These are phyloP conservation scores for Malus hybrid DNA, from an alignment of 331 rosid species.

Conservation along the genomic window DNA sequence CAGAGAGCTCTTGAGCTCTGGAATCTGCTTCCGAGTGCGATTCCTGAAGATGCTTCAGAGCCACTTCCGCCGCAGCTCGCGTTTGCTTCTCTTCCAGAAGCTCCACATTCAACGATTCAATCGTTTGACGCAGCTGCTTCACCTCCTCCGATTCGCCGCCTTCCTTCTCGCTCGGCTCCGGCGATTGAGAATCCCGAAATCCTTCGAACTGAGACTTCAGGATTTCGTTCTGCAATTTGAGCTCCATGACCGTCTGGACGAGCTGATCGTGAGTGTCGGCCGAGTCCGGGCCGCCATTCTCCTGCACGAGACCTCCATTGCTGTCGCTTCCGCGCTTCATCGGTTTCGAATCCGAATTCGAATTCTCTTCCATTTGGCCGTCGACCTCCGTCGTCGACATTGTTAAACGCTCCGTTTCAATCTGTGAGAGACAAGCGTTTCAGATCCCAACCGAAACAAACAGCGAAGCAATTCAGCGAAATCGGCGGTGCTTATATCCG, in stretches of 20 bases:
- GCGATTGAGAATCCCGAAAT: conserved; percentile 24
- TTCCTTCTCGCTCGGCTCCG: conserved; percentile 14
- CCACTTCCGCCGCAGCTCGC: conserved; percentile 78
- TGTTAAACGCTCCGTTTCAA: not conserved
- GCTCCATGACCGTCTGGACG: conserved; percentile 56
- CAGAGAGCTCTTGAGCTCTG: conserved; percentile 67
- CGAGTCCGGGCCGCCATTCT: conserved; percentile 25
- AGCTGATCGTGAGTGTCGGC: conserved; percentile 49
- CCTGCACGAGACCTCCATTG: conserved; percentile 27
- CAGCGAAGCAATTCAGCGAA: not conserved
- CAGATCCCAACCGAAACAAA: not conserved
- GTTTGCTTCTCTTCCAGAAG: conserved; percentile 78
- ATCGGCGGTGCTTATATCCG: not conserved
- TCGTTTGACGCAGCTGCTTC: conserved; percentile 44
- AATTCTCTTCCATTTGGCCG: conserved; percentile 29
- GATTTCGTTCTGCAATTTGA: conserved; percentile 70
- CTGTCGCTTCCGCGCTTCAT: conserved; percentile 26
- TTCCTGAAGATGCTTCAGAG: conserved; percentile 74
- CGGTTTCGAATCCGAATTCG: conserved; percentile 17
- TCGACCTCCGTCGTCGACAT: conserved; percentile 40
- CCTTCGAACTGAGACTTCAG: conserved; percentile 75
- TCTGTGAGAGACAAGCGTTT: not conserved
- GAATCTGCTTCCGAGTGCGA: conserved; percentile 71
- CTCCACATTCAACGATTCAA: conserved; percentile 48
- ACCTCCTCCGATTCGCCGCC: conserved; percentile 30